Evolutionary conservation across 306 rosid species (phyloP).

Genomic region (Vicia faba): DNA sequence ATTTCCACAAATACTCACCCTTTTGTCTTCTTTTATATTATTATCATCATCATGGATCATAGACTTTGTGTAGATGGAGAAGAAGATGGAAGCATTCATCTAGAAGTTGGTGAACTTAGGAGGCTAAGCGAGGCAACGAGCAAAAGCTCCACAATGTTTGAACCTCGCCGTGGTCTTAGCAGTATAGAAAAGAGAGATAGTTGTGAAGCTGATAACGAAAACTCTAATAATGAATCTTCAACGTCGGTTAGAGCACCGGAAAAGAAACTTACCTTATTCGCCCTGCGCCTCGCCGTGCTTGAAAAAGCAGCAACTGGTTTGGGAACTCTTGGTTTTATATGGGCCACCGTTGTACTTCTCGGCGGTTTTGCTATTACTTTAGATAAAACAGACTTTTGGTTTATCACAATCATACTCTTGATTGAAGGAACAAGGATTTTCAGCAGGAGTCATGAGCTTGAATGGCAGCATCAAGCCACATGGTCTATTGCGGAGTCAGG

Average conservation of each 20-base stretch:
- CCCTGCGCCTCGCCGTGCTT: slow-evolving; percentile 82
- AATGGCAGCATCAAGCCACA: slow-evolving; percentile 97
- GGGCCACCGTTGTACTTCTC: slow-evolving; percentile 94
- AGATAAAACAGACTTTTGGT: slow-evolving; percentile 77
- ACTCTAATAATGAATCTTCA: slow-evolving; percentile 9
- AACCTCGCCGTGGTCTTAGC: slow-evolving; percentile 42
- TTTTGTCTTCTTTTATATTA: background rate
- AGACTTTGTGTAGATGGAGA: slow-evolving; percentile 44
- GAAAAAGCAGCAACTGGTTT: slow-evolving; percentile 86
- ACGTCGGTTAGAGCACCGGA: slow-evolving; percentile 62
- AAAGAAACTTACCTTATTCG: slow-evolving; percentile 84
- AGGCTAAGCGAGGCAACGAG: slow-evolving; percentile 52
- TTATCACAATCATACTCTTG: slow-evolving; percentile 77
- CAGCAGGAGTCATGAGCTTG: slow-evolving; percentile 96
- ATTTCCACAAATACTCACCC: slow-evolving; percentile 8
- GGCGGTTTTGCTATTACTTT: slow-evolving; percentile 89
- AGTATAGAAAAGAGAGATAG: slow-evolving; percentile 56
- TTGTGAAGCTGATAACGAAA: slow-evolving; percentile 26
- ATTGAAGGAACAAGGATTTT: slow-evolving; percentile 86
- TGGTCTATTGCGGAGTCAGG: slow-evolving; percentile 80
- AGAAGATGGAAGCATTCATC: slow-evolving; percentile 42
- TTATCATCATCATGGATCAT: slow-evolving; percentile 48
- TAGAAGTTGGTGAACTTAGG: slow-evolving; percentile 52
- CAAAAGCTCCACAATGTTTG: slow-evolving; percentile 53
- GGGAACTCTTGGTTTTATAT: slow-evolving; percentile 89